Evolutionary conservation across 23 red algal genomes (phyloP), one percentile per base, ranked within the genome.

Genomic region (Pyropia haitanensis): DNA sequence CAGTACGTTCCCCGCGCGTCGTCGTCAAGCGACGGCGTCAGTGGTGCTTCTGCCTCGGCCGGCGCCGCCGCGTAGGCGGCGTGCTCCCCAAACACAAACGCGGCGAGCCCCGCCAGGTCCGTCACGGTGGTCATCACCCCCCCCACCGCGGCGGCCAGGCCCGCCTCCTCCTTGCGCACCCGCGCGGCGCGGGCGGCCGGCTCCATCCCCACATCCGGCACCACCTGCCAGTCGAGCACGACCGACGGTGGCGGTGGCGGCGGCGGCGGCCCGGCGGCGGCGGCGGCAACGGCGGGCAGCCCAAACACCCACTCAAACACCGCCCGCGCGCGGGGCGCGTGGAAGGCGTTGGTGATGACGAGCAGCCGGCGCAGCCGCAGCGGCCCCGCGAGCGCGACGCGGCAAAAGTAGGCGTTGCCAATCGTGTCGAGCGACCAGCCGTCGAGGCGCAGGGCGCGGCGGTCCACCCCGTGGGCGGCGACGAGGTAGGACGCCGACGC

Each of bases 351-450:
- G 17, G 90, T 95, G 39, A 95, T 77, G 5, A 95, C 64, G 39
- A 75, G 73, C 18, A 84, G 52, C 2, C 58, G 58, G 1, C 60
- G 55, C 19, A 95, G 64, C 23, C 55, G 39, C 46, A 95, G 72
- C 59, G 81, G 81, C 51, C 72, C 75, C 18, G 72, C 73, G 27
- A 95, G 53, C 90, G 86, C 86, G 16, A 49, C 21, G 18, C 90
- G 63, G n/a, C 72, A 65, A 52, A 81, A 86, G 56, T 75, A 88
- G 14, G 75, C 90, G 56, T 95, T 95, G 14, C 90, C 90, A 65
- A 95, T 88, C n/a, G 90, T 95, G 54, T 95, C 90, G 16, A 95
- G 75, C 18, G 80, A 87, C 90, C 90, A 87, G 3, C 32, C 58
- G 56, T 95, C 90, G 18, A 79, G 50, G 21, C 86, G 53, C 34